Conservation (phyloP, 2,329 filamentous ascomycete species). For the Daldinia sp. region DNA sequence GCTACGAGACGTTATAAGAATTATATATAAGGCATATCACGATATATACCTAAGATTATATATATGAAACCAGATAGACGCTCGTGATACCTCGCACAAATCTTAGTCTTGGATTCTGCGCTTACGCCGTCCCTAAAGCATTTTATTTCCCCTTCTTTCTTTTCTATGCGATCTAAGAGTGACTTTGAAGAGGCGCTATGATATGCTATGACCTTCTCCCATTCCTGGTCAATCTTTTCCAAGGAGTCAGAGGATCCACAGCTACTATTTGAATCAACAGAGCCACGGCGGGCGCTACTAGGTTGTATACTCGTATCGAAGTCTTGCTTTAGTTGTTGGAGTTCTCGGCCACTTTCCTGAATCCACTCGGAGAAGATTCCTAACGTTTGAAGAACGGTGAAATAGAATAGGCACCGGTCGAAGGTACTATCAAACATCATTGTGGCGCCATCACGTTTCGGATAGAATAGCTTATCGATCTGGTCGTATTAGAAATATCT, state of each 20-base stretch:
- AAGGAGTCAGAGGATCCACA: not conserved
- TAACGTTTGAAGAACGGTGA: constrained; percentile 28
- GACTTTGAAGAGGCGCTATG: constrained; percentile 14
- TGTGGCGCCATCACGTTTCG: constrained; percentile 11
- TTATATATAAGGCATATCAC: not conserved
- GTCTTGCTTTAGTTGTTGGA: constrained; percentile 26
- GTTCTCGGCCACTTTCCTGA: constrained; percentile 26
- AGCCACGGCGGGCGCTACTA: not conserved
- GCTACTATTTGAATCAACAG: not conserved
- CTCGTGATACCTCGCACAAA: constrained; percentile 25
- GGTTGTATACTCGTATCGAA: constrained; percentile 13
- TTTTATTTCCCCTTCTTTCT: constrained; percentile 21
- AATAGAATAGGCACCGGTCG: constrained; percentile 26
- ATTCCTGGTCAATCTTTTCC: constrained; percentile 18
- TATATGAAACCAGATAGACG: constrained; percentile 5
- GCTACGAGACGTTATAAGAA: too few relatives aligned
- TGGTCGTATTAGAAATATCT: not conserved
- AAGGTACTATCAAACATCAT: constrained; percentile 32
- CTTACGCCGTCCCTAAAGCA: constrained; percentile 27
- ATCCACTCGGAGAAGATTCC: constrained; percentile 32
- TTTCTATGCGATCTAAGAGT: constrained; percentile 24
- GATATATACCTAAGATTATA: not conserved
- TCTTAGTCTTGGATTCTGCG: not conserved
- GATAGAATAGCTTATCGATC: constrained; percentile 25
- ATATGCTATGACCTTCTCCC: constrained; percentile 15